A percentile compares a stretch with the other conserved stretches of the same genome.
These are phyloP conservation scores for Candida cerambycidarum DNA, from an alignment of 805 yeast genomes.

Conservation along the genomic window DNA sequence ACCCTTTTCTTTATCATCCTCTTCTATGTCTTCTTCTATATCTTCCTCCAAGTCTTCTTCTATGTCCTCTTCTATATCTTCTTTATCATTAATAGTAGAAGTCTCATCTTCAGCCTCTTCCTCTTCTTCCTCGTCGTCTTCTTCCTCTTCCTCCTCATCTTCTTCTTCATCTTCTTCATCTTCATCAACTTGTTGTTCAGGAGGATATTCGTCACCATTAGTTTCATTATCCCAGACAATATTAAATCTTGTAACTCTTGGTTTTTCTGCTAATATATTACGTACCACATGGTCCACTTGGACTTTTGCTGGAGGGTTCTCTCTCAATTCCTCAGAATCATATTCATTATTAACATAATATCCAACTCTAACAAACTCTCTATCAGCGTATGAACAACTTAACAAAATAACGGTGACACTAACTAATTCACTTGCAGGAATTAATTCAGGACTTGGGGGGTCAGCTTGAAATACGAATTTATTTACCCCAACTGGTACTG, in stretches of 20 bases:
- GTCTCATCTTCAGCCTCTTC: constrained; percentile 45
- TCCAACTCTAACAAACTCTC: constrained; percentile 96
- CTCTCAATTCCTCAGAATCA: constrained; percentile 88
- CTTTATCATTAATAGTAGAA: constrained; percentile 24
- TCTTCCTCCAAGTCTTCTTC: constrained; percentile 24
- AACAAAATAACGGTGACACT: constrained; percentile 91
- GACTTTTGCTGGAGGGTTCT: constrained; percentile 90
- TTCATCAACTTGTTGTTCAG: constrained; percentile 68
- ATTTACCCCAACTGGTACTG: constrained; percentile 96
- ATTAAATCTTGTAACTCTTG: constrained; percentile 94
- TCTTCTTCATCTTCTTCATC: constrained; percentile 56
- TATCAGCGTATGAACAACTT: constrained; percentile 89
- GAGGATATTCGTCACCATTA: constrained; percentile 69
- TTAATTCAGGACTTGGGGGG: constrained; percentile 93
- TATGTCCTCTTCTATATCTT: constrained; percentile 43
- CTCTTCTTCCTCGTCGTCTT: constrained; percentile 50
- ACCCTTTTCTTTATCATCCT: constrained; percentile 1
- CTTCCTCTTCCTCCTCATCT: constrained; percentile 62
- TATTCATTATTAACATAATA: constrained; percentile 97
- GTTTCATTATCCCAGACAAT: constrained; percentile 92
- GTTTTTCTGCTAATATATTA: constrained; percentile 94
- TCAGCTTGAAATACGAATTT: constrained; percentile 92
- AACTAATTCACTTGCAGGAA: constrained; percentile 94
- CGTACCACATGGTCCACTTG: constrained; percentile 93
- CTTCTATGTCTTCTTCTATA: constrained; percentile 12